Evolutionary conservation across 2,329 filamentous ascomycete species (phyloP).

Genomic region (Biscogniauxia marginata): DNA sequence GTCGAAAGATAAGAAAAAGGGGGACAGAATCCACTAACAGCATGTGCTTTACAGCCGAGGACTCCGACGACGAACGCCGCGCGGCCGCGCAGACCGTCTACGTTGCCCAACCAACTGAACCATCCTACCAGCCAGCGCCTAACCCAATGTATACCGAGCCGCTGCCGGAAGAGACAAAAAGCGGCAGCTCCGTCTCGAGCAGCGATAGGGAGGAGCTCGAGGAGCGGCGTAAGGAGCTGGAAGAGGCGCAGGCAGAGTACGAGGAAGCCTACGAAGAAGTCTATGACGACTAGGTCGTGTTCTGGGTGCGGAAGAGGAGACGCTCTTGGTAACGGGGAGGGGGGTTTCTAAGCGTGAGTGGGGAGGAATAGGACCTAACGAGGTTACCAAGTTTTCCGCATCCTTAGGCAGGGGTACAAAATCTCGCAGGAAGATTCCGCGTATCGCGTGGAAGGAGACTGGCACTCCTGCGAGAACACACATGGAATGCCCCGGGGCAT

Average conservation of each 20-base stretch:
- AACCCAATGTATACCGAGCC: slow-evolving; percentile 1
- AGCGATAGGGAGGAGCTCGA: slow-evolving; percentile 8
- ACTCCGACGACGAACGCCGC: slow-evolving; percentile 19
- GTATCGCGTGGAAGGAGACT: too few species aligned
- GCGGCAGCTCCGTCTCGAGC: slow-evolving; percentile 8
- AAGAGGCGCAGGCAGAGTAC: slow-evolving; percentile 36
- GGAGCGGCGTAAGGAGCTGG: slow-evolving; percentile 23
- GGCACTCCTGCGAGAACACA: too few species aligned
- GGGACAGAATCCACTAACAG: too few species aligned
- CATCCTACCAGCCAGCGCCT: slow-evolving; percentile 5
- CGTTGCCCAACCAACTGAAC: slow-evolving; percentile 4
- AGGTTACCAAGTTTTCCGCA: not conserved
- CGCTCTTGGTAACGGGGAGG: not conserved
- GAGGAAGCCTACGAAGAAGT: slow-evolving; percentile 42
- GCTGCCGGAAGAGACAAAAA: slow-evolving; percentile 7
- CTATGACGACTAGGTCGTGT: slow-evolving; percentile 20
- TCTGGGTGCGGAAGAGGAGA: not conserved
- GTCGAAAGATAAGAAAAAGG: too few species aligned
- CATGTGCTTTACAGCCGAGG: slow-evolving; percentile 8
- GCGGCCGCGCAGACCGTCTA: slow-evolving; percentile 8
- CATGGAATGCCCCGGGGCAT: too few species aligned
- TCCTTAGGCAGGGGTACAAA: not conserved
- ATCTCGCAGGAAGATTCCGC: too few species aligned
- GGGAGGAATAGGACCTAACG: not conserved
- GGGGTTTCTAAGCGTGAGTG: too few species aligned